Conservation (phyloP, 768 basidiomycete genomes). For the Xanthoconium stramineum region DNA sequence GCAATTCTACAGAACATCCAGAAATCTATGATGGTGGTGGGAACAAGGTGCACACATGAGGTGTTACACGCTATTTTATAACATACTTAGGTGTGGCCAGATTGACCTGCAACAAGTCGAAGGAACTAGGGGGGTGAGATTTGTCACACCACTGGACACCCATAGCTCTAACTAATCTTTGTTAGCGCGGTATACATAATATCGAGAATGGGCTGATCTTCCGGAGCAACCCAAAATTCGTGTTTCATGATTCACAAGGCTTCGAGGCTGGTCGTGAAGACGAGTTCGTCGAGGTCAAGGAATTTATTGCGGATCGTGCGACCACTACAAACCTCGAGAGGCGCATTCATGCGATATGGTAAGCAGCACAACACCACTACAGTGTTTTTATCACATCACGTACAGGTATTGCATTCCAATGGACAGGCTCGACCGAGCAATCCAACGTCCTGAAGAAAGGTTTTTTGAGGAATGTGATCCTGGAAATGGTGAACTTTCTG, state of each 20-base stretch:
- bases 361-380: background rate
- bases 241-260: constrained; percentile 4
- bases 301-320: background rate
- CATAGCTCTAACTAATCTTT: background rate
- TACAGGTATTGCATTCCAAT: background rate
- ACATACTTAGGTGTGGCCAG: background rate
- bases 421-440: background rate
- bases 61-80: no score
- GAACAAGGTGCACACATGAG: background rate
- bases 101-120: background rate
- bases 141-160: background rate
- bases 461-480: background rate
- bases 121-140: background rate
- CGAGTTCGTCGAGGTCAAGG: background rate
- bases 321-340: background rate
- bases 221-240: background rate
- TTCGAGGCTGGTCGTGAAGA: constrained; percentile 8
- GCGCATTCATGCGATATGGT: constrained; percentile 8
- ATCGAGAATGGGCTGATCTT: constrained; percentile 2
- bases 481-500: background rate
- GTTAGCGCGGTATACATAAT: background rate
- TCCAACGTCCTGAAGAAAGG: background rate
- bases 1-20: background rate
- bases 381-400: background rate
- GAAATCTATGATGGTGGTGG: background rate